phyloP scores from a whole-genome alignment of 345 rosid genomes.

The Anastatica hierochuntica region DNA sequence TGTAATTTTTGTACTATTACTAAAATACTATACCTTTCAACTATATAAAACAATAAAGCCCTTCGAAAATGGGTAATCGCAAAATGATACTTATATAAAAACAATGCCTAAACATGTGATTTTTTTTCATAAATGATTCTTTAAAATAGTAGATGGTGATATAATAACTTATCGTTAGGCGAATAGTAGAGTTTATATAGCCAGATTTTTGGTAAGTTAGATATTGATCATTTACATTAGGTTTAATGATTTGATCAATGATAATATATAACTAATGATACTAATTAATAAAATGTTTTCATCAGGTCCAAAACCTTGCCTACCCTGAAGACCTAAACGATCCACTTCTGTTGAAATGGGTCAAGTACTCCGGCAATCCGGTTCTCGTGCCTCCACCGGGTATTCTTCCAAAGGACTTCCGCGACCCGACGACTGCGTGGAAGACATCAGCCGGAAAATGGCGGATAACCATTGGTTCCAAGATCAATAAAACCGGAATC shows the following conservation, averaged over 20 bases:
- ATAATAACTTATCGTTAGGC: neutral
- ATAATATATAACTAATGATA: no score
- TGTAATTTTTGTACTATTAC: no score
- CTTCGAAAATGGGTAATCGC: no score
- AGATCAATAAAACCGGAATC: constrained; percentile 52
- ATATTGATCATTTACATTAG: constrained; percentile 19
- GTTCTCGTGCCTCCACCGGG: constrained; percentile 68
- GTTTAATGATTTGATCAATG: neutral
- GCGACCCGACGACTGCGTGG: constrained; percentile 97
- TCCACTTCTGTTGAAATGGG: constrained; percentile 64
- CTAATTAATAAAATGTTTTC: neutral
- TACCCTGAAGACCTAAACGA: constrained; percentile 63
- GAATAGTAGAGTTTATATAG: neutral
- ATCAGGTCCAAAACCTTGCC: constrained; percentile 76
- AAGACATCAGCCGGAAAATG: constrained; percentile 60
- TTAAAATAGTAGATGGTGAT: neutral
- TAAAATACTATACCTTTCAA: no score
- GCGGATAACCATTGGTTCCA: constrained; percentile 70
- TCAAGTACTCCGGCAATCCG: constrained; percentile 60
- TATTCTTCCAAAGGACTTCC: constrained; percentile 53
- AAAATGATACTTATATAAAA: no score
- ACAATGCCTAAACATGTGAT: neutral
- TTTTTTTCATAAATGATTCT: neutral
- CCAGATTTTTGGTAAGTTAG: constrained; percentile 20
- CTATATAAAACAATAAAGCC: no score